Percentiles rank a stretch among this genome's conserved stretches.
Evolutionary conservation across 2,329 filamentous ascomycete genomes (phyloP).

Genomic region (Podosphaera fusca): DNA sequence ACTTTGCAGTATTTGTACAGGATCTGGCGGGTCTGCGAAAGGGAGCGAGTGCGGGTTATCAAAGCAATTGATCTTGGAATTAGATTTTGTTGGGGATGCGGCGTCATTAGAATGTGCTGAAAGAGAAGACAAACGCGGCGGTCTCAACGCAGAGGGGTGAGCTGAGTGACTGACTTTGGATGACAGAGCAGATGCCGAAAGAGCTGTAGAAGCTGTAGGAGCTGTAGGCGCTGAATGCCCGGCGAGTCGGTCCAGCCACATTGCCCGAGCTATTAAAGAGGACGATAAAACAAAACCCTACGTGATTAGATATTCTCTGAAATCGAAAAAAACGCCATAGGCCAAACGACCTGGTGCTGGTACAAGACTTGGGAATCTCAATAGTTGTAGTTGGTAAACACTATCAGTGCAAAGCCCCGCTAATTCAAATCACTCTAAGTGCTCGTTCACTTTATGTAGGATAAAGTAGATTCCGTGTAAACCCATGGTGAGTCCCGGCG

Average conservation of each 20-base stretch:
- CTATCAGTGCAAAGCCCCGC: too few species aligned
- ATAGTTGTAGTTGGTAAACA: too few species aligned
- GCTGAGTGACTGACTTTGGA: slow-evolving; percentile 45
- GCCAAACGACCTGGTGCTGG: too few species aligned
- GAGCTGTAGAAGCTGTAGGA: slow-evolving; percentile 33
- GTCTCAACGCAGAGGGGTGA: slow-evolving; percentile 44
- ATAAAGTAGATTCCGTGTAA: too few species aligned
- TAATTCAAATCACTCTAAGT: too few species aligned
- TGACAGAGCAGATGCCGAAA: slow-evolving; percentile 44
- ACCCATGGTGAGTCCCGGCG: too few species aligned
- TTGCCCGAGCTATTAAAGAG: slow-evolving; percentile 17
- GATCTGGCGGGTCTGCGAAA: slow-evolving; percentile 35
- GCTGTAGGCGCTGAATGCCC: slow-evolving; percentile 31
- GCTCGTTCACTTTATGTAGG: too few species aligned
- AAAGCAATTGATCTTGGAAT: slow-evolving; percentile 41
- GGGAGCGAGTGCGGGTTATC: slow-evolving; percentile 35
- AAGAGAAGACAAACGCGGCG: slow-evolving; percentile 53
- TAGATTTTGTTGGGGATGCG: slow-evolving; percentile 47
- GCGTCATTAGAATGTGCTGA: slow-evolving; percentile 63
- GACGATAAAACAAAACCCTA: background rate
- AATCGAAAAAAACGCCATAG: background rate
- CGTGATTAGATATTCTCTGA: background rate
- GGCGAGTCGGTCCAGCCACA: slow-evolving; percentile 83
- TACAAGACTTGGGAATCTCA: too few species aligned
- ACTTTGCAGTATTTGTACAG: slow-evolving; percentile 41